These are phyloP conservation scores for Corchorus olitorius DNA, from an alignment of 345 rosid species.

Conservation along the genomic window DNA sequence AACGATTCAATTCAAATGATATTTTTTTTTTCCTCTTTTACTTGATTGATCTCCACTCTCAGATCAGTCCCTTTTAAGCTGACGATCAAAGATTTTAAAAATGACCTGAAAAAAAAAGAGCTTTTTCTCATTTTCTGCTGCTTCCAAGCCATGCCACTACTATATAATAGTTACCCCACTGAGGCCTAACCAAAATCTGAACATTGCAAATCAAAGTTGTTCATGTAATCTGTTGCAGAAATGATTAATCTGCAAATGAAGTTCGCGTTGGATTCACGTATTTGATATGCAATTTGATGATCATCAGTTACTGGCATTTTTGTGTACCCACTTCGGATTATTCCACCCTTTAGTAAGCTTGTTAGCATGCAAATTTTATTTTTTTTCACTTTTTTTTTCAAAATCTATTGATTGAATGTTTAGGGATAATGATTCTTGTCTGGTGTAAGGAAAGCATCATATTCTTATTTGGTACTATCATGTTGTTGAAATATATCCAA, in stretches of 20 bases:
- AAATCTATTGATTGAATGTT: slow-evolving; percentile 15
- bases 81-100: not conserved
- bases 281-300: slow-evolving; percentile 19
- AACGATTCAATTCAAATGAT: not conserved
- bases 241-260: slow-evolving; percentile 26
- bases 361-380: not conserved
- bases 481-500: not conserved
- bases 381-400: slow-evolving; percentile 14
- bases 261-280: slow-evolving; percentile 50
- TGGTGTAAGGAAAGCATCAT: slow-evolving; percentile 20
- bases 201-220: not conserved
- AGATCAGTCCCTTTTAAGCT: not conserved
- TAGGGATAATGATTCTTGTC: slow-evolving; percentile 19
- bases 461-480: slow-evolving; percentile 16
- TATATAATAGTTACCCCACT: not conserved
- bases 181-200: not conserved
- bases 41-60: slow-evolving; percentile 1
- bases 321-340: slow-evolving; percentile 35
- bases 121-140: not conserved
- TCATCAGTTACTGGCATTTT: slow-evolving; percentile 6
- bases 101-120: not conserved
- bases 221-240: not conserved
- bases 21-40: not conserved
- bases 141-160: not conserved
- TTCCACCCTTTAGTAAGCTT: slow-evolving; percentile 4